A percentile compares a stretch with the other conserved stretches of the same genome.
Evolutionary conservation across 129 eudicot genomes (phyloP).

Genomic region (Arctium minus): DNA sequence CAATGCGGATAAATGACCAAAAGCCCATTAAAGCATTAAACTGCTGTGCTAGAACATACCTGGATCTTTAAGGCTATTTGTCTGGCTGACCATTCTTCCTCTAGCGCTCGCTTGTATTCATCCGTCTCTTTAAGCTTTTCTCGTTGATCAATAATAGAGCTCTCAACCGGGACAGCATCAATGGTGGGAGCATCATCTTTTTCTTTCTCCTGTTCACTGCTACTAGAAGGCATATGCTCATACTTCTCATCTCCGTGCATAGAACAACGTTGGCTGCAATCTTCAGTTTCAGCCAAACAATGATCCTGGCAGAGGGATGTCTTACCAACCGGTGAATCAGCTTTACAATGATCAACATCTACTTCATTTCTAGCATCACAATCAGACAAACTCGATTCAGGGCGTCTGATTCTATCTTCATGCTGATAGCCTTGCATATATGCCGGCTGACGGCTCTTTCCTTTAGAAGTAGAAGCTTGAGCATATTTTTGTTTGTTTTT

Average conservation of each 20-base stretch:
- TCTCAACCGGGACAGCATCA: conserved; percentile 18
- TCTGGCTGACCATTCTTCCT: conserved; percentile 76
- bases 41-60: conserved; percentile 35
- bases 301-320: too few relatives aligned
- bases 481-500: conserved; percentile 3
- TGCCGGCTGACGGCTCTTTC: not conserved
- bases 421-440: not conserved
- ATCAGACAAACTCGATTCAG: conserved; percentile 8
- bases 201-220: conserved; percentile 19
- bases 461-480: conserved; percentile 14
- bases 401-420: not conserved
- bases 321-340: conserved; percentile 10
- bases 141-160: conserved; percentile 44
- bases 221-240: conserved; percentile 8
- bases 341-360: conserved; percentile 14
- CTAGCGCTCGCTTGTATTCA: conserved; percentile 72
- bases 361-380: conserved; percentile 5
- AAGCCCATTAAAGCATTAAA: not conserved
- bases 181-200: conserved; percentile 18
- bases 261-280: not conserved
- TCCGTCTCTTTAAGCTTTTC: conserved; percentile 88
- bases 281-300: not conserved
- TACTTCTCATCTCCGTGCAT: not conserved
- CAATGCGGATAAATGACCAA: not conserved
- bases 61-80: conserved; percentile 56